Percentiles rank a stretch among this genome's conserved stretches.
Conservation (phyloP, 306 rosid genomes). For the Vigna unguiculata region DNA sequence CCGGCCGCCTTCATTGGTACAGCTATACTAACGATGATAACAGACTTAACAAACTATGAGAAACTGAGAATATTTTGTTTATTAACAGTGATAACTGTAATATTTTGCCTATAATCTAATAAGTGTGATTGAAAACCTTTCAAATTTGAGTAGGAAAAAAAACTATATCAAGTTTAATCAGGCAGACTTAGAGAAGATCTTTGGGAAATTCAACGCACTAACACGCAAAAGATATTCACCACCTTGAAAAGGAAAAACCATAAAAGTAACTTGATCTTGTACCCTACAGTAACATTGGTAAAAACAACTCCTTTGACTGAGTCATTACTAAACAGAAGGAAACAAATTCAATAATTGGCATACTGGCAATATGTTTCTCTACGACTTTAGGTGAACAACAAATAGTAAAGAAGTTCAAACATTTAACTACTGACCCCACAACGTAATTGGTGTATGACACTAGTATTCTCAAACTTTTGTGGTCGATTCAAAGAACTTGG, state of each 20-base stretch:
- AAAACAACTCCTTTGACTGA: background rate
- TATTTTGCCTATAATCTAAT: too few species aligned
- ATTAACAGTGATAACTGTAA: too few species aligned
- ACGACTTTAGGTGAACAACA: background rate
- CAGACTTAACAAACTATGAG: too few species aligned
- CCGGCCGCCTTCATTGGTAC: too few species aligned
- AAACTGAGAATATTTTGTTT: too few species aligned
- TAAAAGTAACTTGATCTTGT: slow-evolving; percentile 7
- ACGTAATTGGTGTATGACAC: slow-evolving; percentile 85
- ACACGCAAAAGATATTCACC: slow-evolving; percentile 31
- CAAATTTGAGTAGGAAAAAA: slow-evolving; percentile 13
- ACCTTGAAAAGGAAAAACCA: slow-evolving; percentile 27
- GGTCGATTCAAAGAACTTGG: slow-evolving; percentile 85
- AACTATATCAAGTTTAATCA: background rate
- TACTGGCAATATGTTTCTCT: background rate
- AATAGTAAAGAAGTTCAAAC: slow-evolving; percentile 36
- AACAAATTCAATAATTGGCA: slow-evolving; percentile 23
- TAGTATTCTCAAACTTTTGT: slow-evolving; percentile 78
- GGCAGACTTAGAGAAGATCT: background rate
- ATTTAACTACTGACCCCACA: slow-evolving; percentile 77
- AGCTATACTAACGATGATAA: too few species aligned
- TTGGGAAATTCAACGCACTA: background rate
- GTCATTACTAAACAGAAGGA: background rate
- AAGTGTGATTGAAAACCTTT: background rate
- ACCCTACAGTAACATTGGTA: slow-evolving; percentile 7